Conservation (phyloP, 2,329 filamentous ascomycete genomes). For the Hirsutella thompsonii region DNA sequence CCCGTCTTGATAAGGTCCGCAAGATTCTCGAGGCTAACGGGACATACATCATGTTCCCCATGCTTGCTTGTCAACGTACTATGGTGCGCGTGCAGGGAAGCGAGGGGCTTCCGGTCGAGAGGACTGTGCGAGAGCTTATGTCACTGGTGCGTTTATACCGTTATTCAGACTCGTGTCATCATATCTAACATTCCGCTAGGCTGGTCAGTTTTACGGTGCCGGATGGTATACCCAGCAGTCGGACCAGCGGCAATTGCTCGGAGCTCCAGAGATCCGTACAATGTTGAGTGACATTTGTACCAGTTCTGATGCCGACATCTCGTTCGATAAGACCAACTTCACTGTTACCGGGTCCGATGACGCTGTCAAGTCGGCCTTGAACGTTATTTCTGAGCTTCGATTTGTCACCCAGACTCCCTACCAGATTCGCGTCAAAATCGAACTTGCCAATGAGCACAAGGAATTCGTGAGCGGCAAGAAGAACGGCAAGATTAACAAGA, state of each 20-base stretch:
- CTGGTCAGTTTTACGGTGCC: constrained; percentile 94
- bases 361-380: constrained; percentile 87
- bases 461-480: constrained; percentile 99
- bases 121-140: constrained; percentile 93
- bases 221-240: constrained; percentile 87
- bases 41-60: constrained; percentile 85
- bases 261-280: constrained; percentile 64
- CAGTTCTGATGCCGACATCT: constrained; percentile 88
- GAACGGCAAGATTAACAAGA: constrained; percentile 99
- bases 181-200: constrained; percentile 35
- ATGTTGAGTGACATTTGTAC: constrained; percentile 94
- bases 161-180: not conserved
- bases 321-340: constrained; percentile 89
- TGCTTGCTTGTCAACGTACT: constrained; percentile 72
- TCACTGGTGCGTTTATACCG: constrained; percentile 51
- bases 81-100: constrained; percentile 83
- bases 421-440: constrained; percentile 94
- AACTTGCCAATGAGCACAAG: constrained; percentile 98
- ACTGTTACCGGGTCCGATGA: constrained; percentile 93
- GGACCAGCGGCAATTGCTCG: constrained; percentile 48
- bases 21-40: constrained; percentile 97
- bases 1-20: constrained; percentile 86
- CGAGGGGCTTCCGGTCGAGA: constrained; percentile 87
- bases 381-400: constrained; percentile 81
- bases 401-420: constrained; percentile 81